These are phyloP conservation scores for Phaeophleospora eucalypticola DNA, from an alignment of 2,329 filamentous ascomycete species.

Conservation along the genomic window DNA sequence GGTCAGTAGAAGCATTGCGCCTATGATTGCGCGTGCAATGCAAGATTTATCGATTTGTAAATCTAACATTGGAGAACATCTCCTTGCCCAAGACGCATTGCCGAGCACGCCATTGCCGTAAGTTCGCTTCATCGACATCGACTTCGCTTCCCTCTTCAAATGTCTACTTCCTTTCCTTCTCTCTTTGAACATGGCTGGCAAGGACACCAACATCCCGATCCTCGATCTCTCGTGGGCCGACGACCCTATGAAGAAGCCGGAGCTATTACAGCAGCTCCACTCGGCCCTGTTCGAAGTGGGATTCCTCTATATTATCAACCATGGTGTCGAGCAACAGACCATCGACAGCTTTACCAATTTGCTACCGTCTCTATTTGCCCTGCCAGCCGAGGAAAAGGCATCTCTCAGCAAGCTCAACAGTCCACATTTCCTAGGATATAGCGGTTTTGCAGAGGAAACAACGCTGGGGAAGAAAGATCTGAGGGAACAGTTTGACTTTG, in stretches of 20 bases:
- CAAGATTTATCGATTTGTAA: no score
- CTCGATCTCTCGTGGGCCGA: constrained; percentile 47
- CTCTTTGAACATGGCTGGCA: neutral
- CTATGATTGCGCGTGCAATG: no score
- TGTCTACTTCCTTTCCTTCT: neutral
- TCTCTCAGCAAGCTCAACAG: constrained; percentile 48
- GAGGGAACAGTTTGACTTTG: constrained; percentile 59
- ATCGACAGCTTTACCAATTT: constrained; percentile 39
- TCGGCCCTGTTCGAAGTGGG: constrained; percentile 49
- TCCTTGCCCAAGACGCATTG: no score
- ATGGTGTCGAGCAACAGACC: constrained; percentile 39
- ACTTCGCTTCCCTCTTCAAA: neutral
- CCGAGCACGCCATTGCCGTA: no score
- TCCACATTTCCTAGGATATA: constrained; percentile 60
- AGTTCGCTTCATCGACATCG: no score
- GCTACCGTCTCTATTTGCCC: constrained; percentile 45
- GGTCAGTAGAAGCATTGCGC: no score
- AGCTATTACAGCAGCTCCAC: constrained; percentile 43
- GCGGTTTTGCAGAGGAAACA: constrained; percentile 51
- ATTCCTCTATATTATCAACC: constrained; percentile 52
- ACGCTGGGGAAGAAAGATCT: constrained; percentile 52
- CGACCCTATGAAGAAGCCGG: constrained; percentile 33
- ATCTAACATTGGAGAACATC: no score
- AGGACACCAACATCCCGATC: constrained; percentile 39
- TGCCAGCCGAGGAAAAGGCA: constrained; percentile 38